Percentiles rank a stretch among this genome's conserved stretches.
Conservation (phyloP, 1,284 basidiomycete species). For the Sporisorium iseilematis-ciliati region DNA sequence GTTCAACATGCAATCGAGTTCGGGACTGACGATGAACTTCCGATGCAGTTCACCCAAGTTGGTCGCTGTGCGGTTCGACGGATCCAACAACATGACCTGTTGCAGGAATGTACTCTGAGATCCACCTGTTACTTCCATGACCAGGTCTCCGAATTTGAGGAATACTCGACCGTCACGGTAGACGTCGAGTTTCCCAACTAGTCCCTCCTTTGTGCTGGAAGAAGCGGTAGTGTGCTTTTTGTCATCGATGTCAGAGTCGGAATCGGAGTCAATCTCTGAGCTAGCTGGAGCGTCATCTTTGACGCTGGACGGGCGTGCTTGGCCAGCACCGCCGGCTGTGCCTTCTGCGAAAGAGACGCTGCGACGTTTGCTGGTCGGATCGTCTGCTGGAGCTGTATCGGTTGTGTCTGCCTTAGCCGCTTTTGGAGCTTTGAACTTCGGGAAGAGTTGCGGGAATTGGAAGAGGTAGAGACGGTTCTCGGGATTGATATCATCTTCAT, state of each 20-base stretch:
- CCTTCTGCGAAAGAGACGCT: constrained; percentile 61
- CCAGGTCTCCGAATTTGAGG: constrained; percentile 59
- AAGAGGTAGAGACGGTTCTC: constrained; percentile 84
- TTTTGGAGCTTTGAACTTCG: constrained; percentile 74
- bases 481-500: constrained; percentile 48
- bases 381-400: background rate
- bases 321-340: constrained; percentile 50
- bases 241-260: constrained; percentile 26
- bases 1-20: constrained; percentile 82
- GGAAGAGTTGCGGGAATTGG: constrained; percentile 91
- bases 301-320: constrained; percentile 15
- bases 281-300: constrained; percentile 17
- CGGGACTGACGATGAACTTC: constrained; percentile 85
- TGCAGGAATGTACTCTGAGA: constrained; percentile 90
- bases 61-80: constrained; percentile 75
- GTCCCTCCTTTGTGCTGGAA: constrained; percentile 43
- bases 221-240: constrained; percentile 24
- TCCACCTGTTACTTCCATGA: constrained; percentile 76
- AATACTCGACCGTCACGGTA: constrained; percentile 63
- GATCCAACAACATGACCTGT: constrained; percentile 83
- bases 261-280: constrained; percentile 28
- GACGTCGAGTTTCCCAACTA: constrained; percentile 62
- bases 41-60: constrained; percentile 87
- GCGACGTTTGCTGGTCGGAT: constrained; percentile 26
- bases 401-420: background rate